Percentiles rank a stretch among this genome's conserved stretches.
These are phyloP conservation scores for Petunia secreta DNA, from an alignment of 257 asterid species.

Conservation along the genomic window DNA sequence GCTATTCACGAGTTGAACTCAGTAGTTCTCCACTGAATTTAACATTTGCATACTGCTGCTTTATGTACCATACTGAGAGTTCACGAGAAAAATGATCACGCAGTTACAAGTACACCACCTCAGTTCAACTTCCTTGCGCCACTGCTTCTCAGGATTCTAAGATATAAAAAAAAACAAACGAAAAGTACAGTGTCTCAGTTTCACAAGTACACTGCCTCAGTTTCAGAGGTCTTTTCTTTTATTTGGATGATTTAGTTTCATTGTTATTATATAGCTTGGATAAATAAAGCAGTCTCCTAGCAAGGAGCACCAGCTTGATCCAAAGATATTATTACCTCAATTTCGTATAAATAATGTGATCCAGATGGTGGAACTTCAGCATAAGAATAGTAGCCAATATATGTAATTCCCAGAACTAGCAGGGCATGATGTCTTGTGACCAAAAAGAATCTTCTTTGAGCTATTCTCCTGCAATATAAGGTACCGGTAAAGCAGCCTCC, in stretches of 20 bases:
- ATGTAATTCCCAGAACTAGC: conserved; percentile 12
- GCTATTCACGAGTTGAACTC: not conserved
- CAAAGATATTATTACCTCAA: conserved; percentile 21
- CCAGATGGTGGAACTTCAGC: not conserved
- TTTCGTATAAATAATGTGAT: conserved; percentile 1
- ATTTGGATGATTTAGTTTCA: not conserved
- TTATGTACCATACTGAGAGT: not conserved
- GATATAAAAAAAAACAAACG: no score
- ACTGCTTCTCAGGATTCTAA: no score
- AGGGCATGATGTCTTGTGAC: not conserved
- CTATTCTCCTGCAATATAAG: conserved; percentile 10
- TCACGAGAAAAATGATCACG: not conserved
- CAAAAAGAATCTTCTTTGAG: conserved; percentile 7
- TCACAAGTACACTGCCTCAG: not conserved
- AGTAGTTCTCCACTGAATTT: not conserved
- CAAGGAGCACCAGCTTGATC: conserved; percentile 15
- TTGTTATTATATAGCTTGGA: not conserved
- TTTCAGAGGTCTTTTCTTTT: not conserved
- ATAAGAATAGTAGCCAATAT: not conserved
- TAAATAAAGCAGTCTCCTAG: not conserved
- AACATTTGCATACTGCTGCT: not conserved
- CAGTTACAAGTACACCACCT: not conserved
- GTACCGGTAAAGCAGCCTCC: not conserved
- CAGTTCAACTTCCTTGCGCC: no score
- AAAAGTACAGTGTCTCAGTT: no score